These are phyloP conservation scores for Pseudogymnoascus sp. DNA, from an alignment of 2,329 filamentous ascomycete genomes.

Conservation along the genomic window DNA sequence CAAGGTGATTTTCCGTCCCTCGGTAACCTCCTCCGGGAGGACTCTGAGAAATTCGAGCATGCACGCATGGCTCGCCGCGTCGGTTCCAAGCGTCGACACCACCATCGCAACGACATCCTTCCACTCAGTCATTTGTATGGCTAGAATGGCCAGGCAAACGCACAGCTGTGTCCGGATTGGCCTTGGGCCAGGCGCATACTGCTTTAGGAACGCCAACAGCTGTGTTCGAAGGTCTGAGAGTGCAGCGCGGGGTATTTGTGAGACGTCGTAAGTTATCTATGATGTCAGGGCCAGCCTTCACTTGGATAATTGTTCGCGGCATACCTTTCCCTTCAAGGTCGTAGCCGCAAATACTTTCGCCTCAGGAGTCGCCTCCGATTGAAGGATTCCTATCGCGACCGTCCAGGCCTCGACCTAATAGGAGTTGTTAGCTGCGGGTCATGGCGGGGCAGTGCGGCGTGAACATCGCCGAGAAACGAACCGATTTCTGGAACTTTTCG, in stretches of 20 bases:
- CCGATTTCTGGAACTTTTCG: slow-evolving; percentile 96
- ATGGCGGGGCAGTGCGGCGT: slow-evolving; percentile 23
- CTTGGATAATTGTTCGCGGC: slow-evolving; percentile 16
- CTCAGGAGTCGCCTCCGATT: slow-evolving; percentile 72
- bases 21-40: slow-evolving; percentile 95
- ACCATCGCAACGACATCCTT: slow-evolving; percentile 84
- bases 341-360: slow-evolving; percentile 93
- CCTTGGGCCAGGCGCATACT: slow-evolving; percentile 75
- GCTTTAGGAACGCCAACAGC: slow-evolving; percentile 71
- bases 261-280: slow-evolving; percentile 92
- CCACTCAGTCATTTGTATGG: slow-evolving; percentile 94
- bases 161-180: slow-evolving; percentile 85
- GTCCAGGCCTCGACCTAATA: slow-evolving; percentile 81
- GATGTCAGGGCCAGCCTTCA: slow-evolving; percentile 14
- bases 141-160: slow-evolving; percentile 87
- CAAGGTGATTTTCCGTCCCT: slow-evolving; percentile 98
- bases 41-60: slow-evolving; percentile 95
- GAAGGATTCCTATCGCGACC: slow-evolving; percentile 76
- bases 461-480: slow-evolving; percentile 40
- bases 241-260: slow-evolving; percentile 73
- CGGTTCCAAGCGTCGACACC: slow-evolving; percentile 68
- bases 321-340: slow-evolving; percentile 94
- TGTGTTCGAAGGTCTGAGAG: slow-evolving; percentile 74
- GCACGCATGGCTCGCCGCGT: slow-evolving; percentile 72
- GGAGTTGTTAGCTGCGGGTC: slow-evolving; percentile 11